These are phyloP conservation scores for Boletellus dicymbophilus DNA, from an alignment of 1,284 basidiomycete species.

Conservation along the genomic window DNA sequence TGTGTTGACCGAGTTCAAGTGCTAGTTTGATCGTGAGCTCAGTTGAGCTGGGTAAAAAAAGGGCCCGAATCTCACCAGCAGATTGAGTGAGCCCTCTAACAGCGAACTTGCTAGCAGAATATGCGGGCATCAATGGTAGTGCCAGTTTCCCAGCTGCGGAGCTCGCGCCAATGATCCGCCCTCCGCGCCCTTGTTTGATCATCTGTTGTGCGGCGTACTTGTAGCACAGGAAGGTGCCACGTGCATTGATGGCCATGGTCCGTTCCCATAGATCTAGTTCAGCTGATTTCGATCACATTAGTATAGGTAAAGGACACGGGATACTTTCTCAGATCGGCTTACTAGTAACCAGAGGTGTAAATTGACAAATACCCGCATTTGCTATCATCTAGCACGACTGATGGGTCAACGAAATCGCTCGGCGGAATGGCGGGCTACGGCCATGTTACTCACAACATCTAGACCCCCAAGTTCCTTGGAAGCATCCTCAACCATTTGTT, in stretches of 20 bases:
- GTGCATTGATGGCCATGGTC: constrained; percentile 28
- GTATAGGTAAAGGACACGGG: neutral
- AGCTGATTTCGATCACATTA: constrained; percentile 8
- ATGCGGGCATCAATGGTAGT: neutral
- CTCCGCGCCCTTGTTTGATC: constrained; percentile 37
- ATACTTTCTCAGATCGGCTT: neutral
- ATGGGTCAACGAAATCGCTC: neutral
- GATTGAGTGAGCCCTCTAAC: constrained; percentile 29
- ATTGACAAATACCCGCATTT: constrained; percentile 6
- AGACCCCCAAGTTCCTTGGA: constrained; percentile 6
- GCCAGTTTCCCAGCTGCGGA: constrained; percentile 19
- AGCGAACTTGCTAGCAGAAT: constrained; percentile 34
- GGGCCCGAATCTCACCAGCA: constrained; percentile 13
- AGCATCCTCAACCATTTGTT: constrained; percentile 4
- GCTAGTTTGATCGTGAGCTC: constrained; percentile 6
- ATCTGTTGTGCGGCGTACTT: constrained; percentile 27
- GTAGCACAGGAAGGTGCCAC: neutral
- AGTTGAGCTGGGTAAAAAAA: neutral
- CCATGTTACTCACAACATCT: constrained; percentile 6
- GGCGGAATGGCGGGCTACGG: neutral
- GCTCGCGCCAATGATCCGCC: constrained; percentile 35
- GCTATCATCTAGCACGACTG: constrained; percentile 7
- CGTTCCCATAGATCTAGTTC: constrained; percentile 24
- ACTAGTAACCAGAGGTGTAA: constrained; percentile 5
- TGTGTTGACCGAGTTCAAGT: constrained; percentile 30